phyloP scores from a whole-genome alignment of 2,329 filamentous ascomycete genomes.

The Exophiala sp. region DNA sequence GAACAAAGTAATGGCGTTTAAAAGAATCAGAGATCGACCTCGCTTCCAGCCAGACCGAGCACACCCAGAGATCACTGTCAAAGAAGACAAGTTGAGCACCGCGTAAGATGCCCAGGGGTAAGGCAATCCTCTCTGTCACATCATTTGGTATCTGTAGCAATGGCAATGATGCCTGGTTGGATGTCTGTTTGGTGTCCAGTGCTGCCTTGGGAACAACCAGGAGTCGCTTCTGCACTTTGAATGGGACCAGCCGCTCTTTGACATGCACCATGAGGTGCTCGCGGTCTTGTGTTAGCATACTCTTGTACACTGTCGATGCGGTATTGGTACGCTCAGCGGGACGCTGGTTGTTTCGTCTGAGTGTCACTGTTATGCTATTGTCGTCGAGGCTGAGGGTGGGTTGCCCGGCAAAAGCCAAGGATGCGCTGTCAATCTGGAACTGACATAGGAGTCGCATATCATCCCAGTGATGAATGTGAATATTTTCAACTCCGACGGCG shows the following conservation, averaged over 20 bases:
- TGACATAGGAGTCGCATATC: constrained; percentile 1
- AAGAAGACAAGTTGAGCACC: constrained; percentile 6
- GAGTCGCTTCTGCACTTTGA: constrained; percentile 1
- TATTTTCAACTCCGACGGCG: constrained; percentile 10
- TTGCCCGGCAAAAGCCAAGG: constrained; percentile 1
- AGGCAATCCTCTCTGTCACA: neutral
- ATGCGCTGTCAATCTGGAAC: constrained; percentile 1
- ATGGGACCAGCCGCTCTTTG: neutral
- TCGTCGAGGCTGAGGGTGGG: neutral
- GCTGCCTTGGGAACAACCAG: neutral
- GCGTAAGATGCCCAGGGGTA: constrained; percentile 7
- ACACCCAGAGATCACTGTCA: constrained; percentile 10
- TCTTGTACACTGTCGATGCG: neutral
- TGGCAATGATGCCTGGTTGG: neutral
- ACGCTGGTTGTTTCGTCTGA: neutral
- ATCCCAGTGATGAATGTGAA: constrained; percentile 7
- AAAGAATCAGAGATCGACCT: neutral
- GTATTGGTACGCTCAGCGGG: neutral
- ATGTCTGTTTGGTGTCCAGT: neutral
- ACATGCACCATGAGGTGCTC: constrained; percentile 5
- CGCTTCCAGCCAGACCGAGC: neutral
- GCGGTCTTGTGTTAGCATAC: constrained; percentile 5
- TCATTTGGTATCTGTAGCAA: neutral
- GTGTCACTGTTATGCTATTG: neutral
- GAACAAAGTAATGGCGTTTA: constrained; percentile 15